These are phyloP conservation scores for Debaryomycetaceae sp. DNA, from an alignment of 1,139 yeast species.

Conservation along the genomic window DNA sequence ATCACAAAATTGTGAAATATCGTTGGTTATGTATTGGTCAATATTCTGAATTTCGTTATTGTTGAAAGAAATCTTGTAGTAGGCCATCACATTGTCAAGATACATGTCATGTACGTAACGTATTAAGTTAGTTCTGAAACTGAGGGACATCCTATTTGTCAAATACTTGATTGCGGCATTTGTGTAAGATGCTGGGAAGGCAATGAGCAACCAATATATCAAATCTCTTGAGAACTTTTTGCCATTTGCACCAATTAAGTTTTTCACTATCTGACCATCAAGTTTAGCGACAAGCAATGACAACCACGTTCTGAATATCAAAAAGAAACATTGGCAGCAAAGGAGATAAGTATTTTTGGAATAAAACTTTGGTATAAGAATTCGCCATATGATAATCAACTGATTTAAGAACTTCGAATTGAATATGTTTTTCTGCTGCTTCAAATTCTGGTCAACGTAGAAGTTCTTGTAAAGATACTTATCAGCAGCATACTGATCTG, in stretches of 20 bases:
- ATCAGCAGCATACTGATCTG: conserved; percentile 67
- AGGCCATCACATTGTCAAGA: conserved; percentile 75
- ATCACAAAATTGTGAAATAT: conserved; percentile 77
- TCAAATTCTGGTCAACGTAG: conserved; percentile 34
- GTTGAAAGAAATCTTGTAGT: conserved; percentile 67
- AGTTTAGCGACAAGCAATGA: conserved; percentile 81
- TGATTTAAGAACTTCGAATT: conserved; percentile 73
- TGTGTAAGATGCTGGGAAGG: conserved; percentile 91
- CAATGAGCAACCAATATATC: conserved; percentile 82
- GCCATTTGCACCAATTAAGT: conserved; percentile 81
- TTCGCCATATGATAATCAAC: conserved; percentile 73
- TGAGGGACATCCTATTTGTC: conserved; percentile 73
- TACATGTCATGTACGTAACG: conserved; percentile 90
- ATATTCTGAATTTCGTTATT: conserved; percentile 43
- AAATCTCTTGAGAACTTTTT: conserved; percentile 73
- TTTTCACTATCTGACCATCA: conserved; percentile 90
- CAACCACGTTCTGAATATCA: conserved; percentile 82
- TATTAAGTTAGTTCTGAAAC: conserved; percentile 79
- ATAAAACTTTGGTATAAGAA: conserved; percentile 70
- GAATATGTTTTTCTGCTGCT: conserved; percentile 38
- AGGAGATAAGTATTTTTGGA: conserved; percentile 68
- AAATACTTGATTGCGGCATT: conserved; percentile 86
- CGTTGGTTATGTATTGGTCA: conserved; percentile 83
- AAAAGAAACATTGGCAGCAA: conserved; percentile 68
- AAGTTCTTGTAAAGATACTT: conserved; percentile 58